These are phyloP conservation scores for Fusarium marasasianum DNA, from an alignment of 2,329 filamentous ascomycete species.

Conservation along the genomic window DNA sequence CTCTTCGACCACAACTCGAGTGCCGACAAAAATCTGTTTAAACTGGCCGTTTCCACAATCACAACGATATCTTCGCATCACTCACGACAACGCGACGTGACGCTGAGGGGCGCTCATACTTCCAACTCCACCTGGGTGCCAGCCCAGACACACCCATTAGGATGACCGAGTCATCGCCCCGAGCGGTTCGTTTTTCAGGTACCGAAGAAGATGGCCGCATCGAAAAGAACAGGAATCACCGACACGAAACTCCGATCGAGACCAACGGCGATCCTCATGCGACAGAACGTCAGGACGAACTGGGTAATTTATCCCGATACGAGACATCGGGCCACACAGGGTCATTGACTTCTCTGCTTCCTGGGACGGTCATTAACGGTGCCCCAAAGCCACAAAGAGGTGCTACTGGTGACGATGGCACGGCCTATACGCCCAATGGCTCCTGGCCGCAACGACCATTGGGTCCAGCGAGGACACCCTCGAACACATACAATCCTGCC, in stretches of 20 bases:
- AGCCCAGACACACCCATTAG: slow-evolving; percentile 26
- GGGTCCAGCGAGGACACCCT: slow-evolving; percentile 76
- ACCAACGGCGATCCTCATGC: slow-evolving; percentile 54
- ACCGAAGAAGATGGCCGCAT: slow-evolving; percentile 55
- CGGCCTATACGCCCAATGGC: slow-evolving; percentile 43
- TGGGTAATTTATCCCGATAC: slow-evolving; percentile 57
- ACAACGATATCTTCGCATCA: slow-evolving; percentile 10
- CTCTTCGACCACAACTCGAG: slow-evolving; percentile 24
- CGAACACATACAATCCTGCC: slow-evolving; percentile 81
- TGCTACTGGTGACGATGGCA: slow-evolving; percentile 42
- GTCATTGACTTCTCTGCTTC: slow-evolving; percentile 54
- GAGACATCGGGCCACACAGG: slow-evolving; percentile 52
- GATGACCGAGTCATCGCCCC: slow-evolving; percentile 61
- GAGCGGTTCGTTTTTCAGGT: slow-evolving; percentile 66
- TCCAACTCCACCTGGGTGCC: slow-evolving; percentile 28
- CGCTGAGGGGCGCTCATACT: slow-evolving; percentile 34
- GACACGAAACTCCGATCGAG: slow-evolving; percentile 43
- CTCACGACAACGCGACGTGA: slow-evolving; percentile 23
- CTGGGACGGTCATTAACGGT: slow-evolving; percentile 55
- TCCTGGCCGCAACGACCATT: slow-evolving; percentile 71
- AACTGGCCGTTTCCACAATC: slow-evolving; percentile 11
- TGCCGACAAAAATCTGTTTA: slow-evolving; percentile 2
- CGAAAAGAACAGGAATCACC: slow-evolving; percentile 54
- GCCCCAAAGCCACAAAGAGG: slow-evolving; percentile 53
- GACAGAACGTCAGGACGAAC: slow-evolving; percentile 60